These are phyloP conservation scores for Pseudodiploospora longispora DNA, from an alignment of 2,329 filamentous ascomycete genomes.

Conservation along the genomic window DNA sequence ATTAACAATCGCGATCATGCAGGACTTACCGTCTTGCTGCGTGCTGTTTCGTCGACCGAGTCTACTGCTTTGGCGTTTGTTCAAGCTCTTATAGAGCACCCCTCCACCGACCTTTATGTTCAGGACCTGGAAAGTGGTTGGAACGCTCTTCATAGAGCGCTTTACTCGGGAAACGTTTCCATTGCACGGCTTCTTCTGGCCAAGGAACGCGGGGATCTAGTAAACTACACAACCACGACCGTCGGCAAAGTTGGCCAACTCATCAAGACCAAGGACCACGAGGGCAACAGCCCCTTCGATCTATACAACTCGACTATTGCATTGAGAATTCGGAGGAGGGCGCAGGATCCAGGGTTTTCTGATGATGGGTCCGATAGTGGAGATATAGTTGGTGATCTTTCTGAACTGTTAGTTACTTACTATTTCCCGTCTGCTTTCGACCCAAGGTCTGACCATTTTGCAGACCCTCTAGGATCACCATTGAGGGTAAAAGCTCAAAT, in stretches of 20 bases:
- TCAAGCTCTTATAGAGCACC: slow-evolving; percentile 70
- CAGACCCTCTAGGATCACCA: slow-evolving; percentile 12
- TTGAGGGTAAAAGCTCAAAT: slow-evolving; percentile 6
- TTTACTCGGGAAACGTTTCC: slow-evolving; percentile 83
- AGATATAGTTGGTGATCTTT: slow-evolving; percentile 28
- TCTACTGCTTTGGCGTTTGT: slow-evolving; percentile 67
- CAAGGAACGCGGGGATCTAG: slow-evolving; percentile 61
- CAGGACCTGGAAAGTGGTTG: slow-evolving; percentile 91
- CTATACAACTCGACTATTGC: slow-evolving; percentile 84
- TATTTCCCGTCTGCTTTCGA: background rate
- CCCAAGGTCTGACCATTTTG: slow-evolving; percentile 7
- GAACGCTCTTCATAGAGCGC: slow-evolving; percentile 85
- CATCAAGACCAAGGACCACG: slow-evolving; percentile 91
- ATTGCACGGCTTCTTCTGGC: slow-evolving; percentile 76
- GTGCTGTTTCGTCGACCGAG: slow-evolving; percentile 69
- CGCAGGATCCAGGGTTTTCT: slow-evolving; percentile 36
- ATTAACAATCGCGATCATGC: slow-evolving; percentile 77
- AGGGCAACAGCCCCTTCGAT: slow-evolving; percentile 91
- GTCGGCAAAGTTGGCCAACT: slow-evolving; percentile 61
- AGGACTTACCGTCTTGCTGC: slow-evolving; percentile 77
- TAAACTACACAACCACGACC: slow-evolving; percentile 50
- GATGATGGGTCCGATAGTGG: slow-evolving; percentile 51
- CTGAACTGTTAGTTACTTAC: slow-evolving; percentile 20
- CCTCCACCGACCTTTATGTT: slow-evolving; percentile 73
- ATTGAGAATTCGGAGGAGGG: slow-evolving; percentile 55